Percentiles rank a stretch among this genome's conserved stretches.
Evolutionary conservation across 1,284 basidiomycete species (phyloP).

Genomic region (Tilletia walkeri): DNA sequence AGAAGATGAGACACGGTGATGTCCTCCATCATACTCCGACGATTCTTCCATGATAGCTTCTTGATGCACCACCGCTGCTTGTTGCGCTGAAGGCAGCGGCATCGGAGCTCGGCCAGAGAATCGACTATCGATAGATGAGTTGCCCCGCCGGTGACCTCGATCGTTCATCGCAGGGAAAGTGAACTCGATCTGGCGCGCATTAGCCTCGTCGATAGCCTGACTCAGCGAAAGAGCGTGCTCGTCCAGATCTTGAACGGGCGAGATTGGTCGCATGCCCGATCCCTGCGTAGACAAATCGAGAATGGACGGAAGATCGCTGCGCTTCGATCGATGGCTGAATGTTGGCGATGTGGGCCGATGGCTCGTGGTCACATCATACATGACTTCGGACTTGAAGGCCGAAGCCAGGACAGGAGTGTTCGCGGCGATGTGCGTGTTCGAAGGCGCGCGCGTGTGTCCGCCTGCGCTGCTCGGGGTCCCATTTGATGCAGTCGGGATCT

Average conservation of each 20-base stretch:
- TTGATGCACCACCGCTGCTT: background rate
- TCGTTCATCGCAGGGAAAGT: constrained; percentile 12
- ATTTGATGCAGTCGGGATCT: background rate
- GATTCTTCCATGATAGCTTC: background rate
- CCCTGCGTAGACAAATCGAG: constrained; percentile 29
- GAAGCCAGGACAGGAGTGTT: constrained; percentile 6
- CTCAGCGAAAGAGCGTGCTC: constrained; percentile 32
- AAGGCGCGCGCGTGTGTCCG: background rate
- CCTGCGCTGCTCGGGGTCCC: background rate
- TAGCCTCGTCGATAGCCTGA: constrained; percentile 32
- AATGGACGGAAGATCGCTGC: constrained; percentile 37
- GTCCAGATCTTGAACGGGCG: constrained; percentile 13
- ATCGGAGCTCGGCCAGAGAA: background rate
- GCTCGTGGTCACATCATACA: constrained; percentile 49
- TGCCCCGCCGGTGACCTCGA: background rate
- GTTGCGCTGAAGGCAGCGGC: background rate
- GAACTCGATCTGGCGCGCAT: constrained; percentile 13
- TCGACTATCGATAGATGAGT: constrained; percentile 14
- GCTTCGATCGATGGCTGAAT: constrained; percentile 29
- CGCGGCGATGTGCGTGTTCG: constrained; percentile 4
- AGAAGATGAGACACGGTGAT: background rate
- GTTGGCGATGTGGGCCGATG: constrained; percentile 47
- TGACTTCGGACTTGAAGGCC: constrained; percentile 28
- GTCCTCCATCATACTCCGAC: background rate
- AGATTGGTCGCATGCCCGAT: constrained; percentile 22